phyloP scores from a whole-genome alignment of 129 eudicot genomes.

The Chrysanthemum makinoi region DNA sequence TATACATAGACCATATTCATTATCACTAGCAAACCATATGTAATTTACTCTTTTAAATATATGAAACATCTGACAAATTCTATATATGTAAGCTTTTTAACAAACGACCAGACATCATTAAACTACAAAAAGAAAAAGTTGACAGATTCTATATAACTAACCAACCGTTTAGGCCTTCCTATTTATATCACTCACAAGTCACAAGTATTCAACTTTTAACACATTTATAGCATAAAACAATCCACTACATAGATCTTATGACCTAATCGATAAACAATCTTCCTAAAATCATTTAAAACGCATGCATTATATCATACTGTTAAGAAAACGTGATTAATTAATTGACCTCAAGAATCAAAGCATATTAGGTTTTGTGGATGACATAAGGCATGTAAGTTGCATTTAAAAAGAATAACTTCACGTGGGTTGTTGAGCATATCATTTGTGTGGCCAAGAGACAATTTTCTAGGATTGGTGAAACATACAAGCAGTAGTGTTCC shows the following conservation, averaged over 20 bases:
- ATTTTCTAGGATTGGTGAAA: constrained; percentile 26
- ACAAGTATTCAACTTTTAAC: not conserved
- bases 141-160: not conserved
- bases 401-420: constrained; percentile 24
- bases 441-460: constrained; percentile 33
- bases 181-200: not conserved
- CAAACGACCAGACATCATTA: not conserved
- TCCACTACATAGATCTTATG: not conserved
- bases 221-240: not conserved
- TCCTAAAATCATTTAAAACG: constrained; percentile 6
- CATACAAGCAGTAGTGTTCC: constrained; percentile 20
- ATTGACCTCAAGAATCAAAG: constrained; percentile 19
- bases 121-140: not conserved
- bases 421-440: constrained; percentile 12
- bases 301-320: constrained; percentile 12
- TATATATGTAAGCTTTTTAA: too few relatives aligned
- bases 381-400: constrained; percentile 14
- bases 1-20: too few relatives aligned
- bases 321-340: constrained; percentile 29
- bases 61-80: too few relatives aligned
- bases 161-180: not conserved
- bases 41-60: too few relatives aligned
- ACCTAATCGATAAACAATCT: not conserved
- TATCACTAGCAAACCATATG: too few relatives aligned
- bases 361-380: constrained; percentile 24